Conservation (phyloP, 129 eudicot genomes). For the Escallonia rubra region DNA sequence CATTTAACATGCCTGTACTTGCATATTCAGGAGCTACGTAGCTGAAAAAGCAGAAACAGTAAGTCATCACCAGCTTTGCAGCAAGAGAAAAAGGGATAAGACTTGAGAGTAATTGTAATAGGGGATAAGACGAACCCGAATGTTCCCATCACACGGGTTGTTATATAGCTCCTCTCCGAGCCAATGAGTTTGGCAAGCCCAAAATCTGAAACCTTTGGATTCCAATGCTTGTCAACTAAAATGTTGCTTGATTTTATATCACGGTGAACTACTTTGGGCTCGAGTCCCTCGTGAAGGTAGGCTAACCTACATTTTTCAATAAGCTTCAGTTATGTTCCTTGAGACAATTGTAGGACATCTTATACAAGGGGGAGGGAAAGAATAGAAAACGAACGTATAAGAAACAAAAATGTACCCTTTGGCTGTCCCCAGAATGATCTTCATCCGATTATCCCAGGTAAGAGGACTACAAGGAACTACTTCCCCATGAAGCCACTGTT, state of each 20-base stretch:
- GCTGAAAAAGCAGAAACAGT: conserved; percentile 24
- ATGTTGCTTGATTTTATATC: conserved; percentile 71
- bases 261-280: conserved; percentile 72
- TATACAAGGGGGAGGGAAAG: not conserved
- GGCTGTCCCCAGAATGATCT: conserved; percentile 53
- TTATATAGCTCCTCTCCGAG: conserved; percentile 54
- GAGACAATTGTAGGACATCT: conserved; percentile 1
- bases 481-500: conserved; percentile 76
- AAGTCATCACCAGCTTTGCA: not conserved
- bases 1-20: conserved; percentile 69
- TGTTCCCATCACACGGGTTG: conserved; percentile 77
- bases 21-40: conserved; percentile 78
- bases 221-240: conserved; percentile 63
- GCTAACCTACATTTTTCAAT: conserved; percentile 35
- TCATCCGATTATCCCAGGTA: conserved; percentile 69
- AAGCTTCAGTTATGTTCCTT: not conserved
- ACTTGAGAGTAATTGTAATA: not conserved
- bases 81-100: not conserved
- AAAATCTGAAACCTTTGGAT: conserved; percentile 66
- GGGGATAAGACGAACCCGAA: conserved; percentile 37
- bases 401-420: conserved; percentile 40
- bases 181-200: conserved; percentile 75
- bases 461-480: conserved; percentile 64
- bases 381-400: not conserved
- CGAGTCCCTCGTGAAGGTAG: conserved; percentile 72